Evolutionary conservation across 2,329 filamentous ascomycete genomes (phyloP).

Genomic region (Cercospora berteroae): DNA sequence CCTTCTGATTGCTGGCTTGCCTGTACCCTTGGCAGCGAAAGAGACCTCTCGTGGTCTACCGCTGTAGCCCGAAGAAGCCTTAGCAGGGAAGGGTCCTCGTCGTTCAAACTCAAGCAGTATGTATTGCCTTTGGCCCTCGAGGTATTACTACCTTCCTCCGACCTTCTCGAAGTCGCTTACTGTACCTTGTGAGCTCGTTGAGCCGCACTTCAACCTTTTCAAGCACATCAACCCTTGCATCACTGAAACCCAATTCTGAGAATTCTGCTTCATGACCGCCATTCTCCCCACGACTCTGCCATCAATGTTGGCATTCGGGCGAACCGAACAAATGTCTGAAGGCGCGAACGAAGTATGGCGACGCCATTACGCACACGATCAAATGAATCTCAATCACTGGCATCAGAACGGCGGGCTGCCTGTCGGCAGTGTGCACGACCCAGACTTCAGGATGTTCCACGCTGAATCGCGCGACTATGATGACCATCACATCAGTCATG

Average conservation of each 20-base stretch:
- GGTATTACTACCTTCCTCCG: background rate
- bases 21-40: constrained; percentile 1
- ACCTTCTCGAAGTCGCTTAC: constrained; percentile 12
- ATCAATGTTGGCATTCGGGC: constrained; percentile 17
- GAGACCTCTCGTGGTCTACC: constrained; percentile 6
- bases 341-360: constrained; percentile 25
- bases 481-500: constrained; percentile 20
- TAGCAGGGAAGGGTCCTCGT: constrained; percentile 8
- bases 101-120: constrained; percentile 8
- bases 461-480: constrained; percentile 23
- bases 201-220: constrained; percentile 29
- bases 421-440: constrained; percentile 29
- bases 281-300: constrained; percentile 19
- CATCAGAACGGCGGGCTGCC: constrained; percentile 24
- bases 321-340: constrained; percentile 23
- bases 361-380: constrained; percentile 24
- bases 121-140: constrained; percentile 5
- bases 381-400: constrained; percentile 27
- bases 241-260: constrained; percentile 24
- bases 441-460: constrained; percentile 34
- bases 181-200: constrained; percentile 14
- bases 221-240: constrained; percentile 19
- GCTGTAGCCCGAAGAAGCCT: constrained; percentile 12
- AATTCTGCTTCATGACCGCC: constrained; percentile 30
- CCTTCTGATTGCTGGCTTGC: constrained; percentile 15